Evolutionary conservation across 2,329 filamentous ascomycete genomes (phyloP).

Genomic region (Fusarium chlamydosporum): DNA sequence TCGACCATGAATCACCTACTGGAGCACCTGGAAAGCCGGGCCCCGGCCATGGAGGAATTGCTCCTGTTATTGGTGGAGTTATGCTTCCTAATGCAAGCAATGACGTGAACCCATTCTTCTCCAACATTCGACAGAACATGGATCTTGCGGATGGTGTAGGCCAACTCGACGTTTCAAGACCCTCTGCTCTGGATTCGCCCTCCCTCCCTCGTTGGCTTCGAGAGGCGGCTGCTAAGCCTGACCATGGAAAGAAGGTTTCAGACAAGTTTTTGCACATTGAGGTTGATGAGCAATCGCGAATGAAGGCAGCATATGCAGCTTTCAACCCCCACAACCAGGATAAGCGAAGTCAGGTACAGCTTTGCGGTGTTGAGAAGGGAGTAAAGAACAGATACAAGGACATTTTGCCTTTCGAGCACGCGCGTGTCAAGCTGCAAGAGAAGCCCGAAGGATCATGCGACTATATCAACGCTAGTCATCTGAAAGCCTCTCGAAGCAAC

Average conservation of each 20-base stretch:
- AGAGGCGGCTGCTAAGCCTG: slow-evolving; percentile 72
- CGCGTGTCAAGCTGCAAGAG: slow-evolving; percentile 83
- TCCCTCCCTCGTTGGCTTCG: slow-evolving; percentile 83
- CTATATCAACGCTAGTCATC: slow-evolving; percentile 94
- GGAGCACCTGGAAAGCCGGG: slow-evolving; percentile 63
- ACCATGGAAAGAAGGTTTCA: slow-evolving; percentile 85
- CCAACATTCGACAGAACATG: slow-evolving; percentile 96
- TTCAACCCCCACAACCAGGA: slow-evolving; percentile 59
- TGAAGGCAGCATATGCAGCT: slow-evolving; percentile 80
- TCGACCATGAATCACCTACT: slow-evolving; percentile 67
- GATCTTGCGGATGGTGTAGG: slow-evolving; percentile 94
- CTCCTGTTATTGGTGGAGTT: slow-evolving; percentile 89
- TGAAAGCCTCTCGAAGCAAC: slow-evolving; percentile 84
- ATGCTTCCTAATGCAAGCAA: slow-evolving; percentile 79
- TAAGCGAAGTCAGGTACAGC: slow-evolving; percentile 67
- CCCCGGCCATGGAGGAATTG: slow-evolving; percentile 61
- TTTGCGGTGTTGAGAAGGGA: slow-evolving; percentile 95
- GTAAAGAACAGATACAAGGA: slow-evolving; percentile 98
- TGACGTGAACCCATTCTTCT: slow-evolving; percentile 89
- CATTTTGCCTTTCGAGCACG: slow-evolving; percentile 95
- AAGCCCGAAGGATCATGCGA: slow-evolving; percentile 80
- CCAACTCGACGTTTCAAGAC: slow-evolving; percentile 73
- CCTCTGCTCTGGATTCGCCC: slow-evolving; percentile 61
- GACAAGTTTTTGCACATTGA: slow-evolving; percentile 89
- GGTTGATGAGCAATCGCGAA: slow-evolving; percentile 87